A percentile compares a stretch with the other conserved stretches of the same genome.
Conservation (phyloP, 768 basidiomycete genomes). For the Lentinula guzmanii region DNA sequence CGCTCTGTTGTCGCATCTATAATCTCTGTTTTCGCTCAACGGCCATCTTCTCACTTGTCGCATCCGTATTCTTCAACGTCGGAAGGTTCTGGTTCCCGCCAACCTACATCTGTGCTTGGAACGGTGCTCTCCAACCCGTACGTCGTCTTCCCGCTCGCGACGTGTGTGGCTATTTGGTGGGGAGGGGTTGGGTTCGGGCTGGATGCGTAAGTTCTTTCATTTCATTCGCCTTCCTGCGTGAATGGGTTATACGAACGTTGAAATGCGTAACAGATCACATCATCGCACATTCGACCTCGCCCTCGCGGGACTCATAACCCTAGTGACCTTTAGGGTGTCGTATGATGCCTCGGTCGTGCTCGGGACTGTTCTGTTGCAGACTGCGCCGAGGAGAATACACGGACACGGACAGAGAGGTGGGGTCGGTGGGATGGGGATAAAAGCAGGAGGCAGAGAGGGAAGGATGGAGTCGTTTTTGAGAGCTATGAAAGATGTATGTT, state of each 20-base stretch:
- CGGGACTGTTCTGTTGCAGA: slow-evolving; percentile 85
- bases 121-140: slow-evolving; percentile 69
- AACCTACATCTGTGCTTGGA: slow-evolving; percentile 23
- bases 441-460: slow-evolving; percentile 44
- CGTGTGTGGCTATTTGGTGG: slow-evolving; percentile 48
- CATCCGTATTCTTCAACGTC: slow-evolving; percentile 24
- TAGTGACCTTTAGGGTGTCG: slow-evolving; percentile 76
- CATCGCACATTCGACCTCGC: slow-evolving; percentile 78
- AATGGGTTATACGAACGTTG: no score
- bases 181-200: slow-evolving; percentile 44
- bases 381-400: slow-evolving; percentile 64
- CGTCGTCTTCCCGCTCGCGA: slow-evolving; percentile 55
- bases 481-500: slow-evolving; percentile 72
- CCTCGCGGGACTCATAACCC: slow-evolving; percentile 71
- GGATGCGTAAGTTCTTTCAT: slow-evolving; percentile 46
- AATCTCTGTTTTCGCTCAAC: slow-evolving; percentile 16
- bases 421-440: slow-evolving; percentile 35
- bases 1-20: slow-evolving; percentile 35
- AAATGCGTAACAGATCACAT: slow-evolving; percentile 27
- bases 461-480: slow-evolving; percentile 75
- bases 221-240: neutral
- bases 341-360: slow-evolving; percentile 81
- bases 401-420: slow-evolving; percentile 25
- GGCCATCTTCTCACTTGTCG: slow-evolving; percentile 17
- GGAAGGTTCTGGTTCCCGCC: no score